Evolutionary conservation across 2,329 filamentous ascomycete genomes (phyloP), one percentile per base, ranked within the genome.

Genomic region (Arthrobotrys iridis): DNA sequence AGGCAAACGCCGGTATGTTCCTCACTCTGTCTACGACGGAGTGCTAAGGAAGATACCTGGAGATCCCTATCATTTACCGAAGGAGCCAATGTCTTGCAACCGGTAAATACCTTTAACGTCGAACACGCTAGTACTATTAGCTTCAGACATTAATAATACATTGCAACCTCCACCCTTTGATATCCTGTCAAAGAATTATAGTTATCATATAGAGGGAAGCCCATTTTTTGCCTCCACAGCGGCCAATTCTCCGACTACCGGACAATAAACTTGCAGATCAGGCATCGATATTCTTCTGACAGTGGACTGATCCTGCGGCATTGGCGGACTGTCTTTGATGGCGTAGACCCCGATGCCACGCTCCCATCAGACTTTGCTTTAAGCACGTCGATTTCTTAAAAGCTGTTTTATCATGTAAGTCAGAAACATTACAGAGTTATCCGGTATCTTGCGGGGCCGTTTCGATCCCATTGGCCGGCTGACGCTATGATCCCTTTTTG

Each of bases 231-330:
- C 50, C 50, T 55, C 50, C 10, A 6, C 50, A 55, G 24, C 26
- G 30, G 30, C 28, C 15, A 30, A 48, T 40, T 22, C 41, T 41
- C 41, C 40, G 62, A 74, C 63, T 74, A 24, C 70, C 70, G 70
- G 62, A 74, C 30, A 66, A 74, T 74, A 67, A 7, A 33, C 62
- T 40, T 13, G 62, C 28, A 45, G 70, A 74, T 74, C 70, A 24
- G 26, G 60, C 50, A 55, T 55, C 65, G 45, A 70, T 62, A 40
- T 55, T 35, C 41, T 48, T 58, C 20, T 62, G 64, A 60, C 40
- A 52, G 62, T 66, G 48, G 62, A 58, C 62, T 66, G 62, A 66
- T 58, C 35, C 40, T 46, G 62, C 37, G 62, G 65, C 26, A 35
- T 63, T 35, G 48, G n/a, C n/a, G n/a, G n/a, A 30, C 46, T 71